Evolutionary conservation across 78 protist genomes (phyloP).

Genomic region (Chrysochromulina tobinii): DNA sequence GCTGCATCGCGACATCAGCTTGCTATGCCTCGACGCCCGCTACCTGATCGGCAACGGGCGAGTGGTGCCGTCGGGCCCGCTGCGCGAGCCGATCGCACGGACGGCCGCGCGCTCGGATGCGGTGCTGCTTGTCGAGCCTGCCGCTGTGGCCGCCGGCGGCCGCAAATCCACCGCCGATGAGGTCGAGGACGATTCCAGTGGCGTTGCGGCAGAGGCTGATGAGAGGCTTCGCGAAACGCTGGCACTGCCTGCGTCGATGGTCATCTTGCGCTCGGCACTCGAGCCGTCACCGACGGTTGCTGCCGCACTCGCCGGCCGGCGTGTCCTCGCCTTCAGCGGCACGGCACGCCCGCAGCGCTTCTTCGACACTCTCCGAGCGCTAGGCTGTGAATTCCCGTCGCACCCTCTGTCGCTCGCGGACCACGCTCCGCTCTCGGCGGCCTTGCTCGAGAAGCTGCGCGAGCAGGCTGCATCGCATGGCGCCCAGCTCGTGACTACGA

Average conservation of each 20-base stretch:
- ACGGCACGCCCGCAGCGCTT: conserved; percentile 9
- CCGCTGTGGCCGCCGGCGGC: not conserved
- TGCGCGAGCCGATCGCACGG: not conserved
- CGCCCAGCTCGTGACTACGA: too few species aligned
- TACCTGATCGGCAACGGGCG: not conserved
- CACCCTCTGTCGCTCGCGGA: too few species aligned
- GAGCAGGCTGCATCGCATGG: too few species aligned
- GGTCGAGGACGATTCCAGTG: too few species aligned
- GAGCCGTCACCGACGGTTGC: not conserved
- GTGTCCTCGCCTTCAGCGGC: not conserved
- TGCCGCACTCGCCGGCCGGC: not conserved
- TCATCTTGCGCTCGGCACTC: not conserved
- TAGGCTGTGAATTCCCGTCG: too few species aligned
- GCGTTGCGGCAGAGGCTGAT: not conserved
- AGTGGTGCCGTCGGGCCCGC: not conserved
- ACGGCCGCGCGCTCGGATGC: not conserved
- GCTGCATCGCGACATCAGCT: not conserved
- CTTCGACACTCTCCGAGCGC: not conserved
- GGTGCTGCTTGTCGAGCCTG: not conserved
- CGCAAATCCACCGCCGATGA: not conserved
- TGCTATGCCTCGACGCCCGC: not conserved
- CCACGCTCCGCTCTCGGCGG: too few species aligned
- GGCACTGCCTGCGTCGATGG: not conserved
- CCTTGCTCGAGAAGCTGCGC: too few species aligned
- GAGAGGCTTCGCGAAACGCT: not conserved